A percentile compares a stretch with the other conserved stretches of the same genome.
These are phyloP conservation scores for Pulveroboletus sp. DNA, from an alignment of 768 basidiomycete genomes.

Conservation along the genomic window DNA sequence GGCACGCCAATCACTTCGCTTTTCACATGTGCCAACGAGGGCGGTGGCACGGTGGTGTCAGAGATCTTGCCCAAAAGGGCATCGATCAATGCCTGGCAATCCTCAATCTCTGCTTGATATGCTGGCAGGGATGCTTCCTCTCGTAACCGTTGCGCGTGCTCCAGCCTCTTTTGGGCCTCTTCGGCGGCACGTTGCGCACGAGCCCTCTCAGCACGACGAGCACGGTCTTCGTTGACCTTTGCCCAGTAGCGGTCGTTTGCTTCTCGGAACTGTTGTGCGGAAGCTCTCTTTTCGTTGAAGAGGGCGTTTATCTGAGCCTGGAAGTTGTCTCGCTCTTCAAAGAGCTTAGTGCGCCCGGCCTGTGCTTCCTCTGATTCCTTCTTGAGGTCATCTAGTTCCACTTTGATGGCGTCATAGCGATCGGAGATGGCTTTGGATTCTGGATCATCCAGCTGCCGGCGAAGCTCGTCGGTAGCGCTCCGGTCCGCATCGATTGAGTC, in stretches of 20 bases:
- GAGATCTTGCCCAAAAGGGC: conserved; percentile 67
- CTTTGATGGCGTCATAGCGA: conserved; percentile 75
- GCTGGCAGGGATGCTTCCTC: conserved; percentile 92
- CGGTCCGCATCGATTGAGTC: conserved; percentile 79
- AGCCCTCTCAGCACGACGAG: conserved; percentile 71
- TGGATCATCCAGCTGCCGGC: conserved; percentile 85
- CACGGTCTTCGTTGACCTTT: conserved; percentile 86
- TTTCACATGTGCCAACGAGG: conserved; percentile 37
- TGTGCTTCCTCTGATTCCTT: conserved; percentile 83
- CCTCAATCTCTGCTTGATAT: conserved; percentile 90
- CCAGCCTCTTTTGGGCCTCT: conserved; percentile 75
- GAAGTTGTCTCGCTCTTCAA: conserved; percentile 78
- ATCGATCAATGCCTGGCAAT: conserved; percentile 90
- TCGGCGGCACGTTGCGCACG: conserved; percentile 73
- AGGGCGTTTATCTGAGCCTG: conserved; percentile 66
- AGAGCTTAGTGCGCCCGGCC: conserved; percentile 74
- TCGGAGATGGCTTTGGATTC: conserved; percentile 77
- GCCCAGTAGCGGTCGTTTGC: conserved; percentile 76
- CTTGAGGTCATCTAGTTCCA: conserved; percentile 82
- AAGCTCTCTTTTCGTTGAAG: conserved; percentile 73
- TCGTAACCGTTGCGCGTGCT: conserved; percentile 71
- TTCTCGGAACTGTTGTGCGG: conserved; percentile 66
- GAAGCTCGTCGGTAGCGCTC: conserved; percentile 67
- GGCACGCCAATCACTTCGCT: conserved; percentile 59
- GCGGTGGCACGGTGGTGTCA: conserved; percentile 40